Percentiles rank a stretch among this genome's conserved stretches.
Evolutionary conservation across 1,284 basidiomycete species (phyloP).

Genomic region (Fistulinella staudtii): DNA sequence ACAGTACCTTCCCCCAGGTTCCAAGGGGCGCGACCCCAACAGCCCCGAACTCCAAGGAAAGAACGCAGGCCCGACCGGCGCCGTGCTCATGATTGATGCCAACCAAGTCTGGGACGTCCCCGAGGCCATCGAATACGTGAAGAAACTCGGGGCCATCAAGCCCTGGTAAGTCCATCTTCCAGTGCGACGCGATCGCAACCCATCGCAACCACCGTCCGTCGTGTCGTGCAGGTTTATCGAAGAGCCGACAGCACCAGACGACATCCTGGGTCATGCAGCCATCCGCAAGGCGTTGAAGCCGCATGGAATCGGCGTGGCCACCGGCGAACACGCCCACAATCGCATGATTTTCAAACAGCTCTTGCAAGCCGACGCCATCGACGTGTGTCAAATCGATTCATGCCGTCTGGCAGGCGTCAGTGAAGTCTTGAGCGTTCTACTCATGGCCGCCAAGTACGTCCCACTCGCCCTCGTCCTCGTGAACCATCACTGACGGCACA

Average conservation of each 20-base stretch:
- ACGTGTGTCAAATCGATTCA: slow-evolving; percentile 92
- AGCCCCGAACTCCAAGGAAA: slow-evolving; percentile 71
- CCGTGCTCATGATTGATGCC: slow-evolving; percentile 94
- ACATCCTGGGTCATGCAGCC: slow-evolving; percentile 81
- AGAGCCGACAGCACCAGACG: slow-evolving; percentile 92
- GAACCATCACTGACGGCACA: slow-evolving; percentile 8
- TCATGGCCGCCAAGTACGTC: slow-evolving; percentile 86
- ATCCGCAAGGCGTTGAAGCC: slow-evolving; percentile 80
- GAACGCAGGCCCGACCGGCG: slow-evolving; percentile 92
- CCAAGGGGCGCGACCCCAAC: slow-evolving; percentile 58
- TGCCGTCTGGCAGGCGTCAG: slow-evolving; percentile 91
- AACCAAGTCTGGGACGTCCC: slow-evolving; percentile 97
- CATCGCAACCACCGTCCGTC: neutral
- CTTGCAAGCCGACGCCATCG: slow-evolving; percentile 85
- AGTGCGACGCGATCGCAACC: too few relatives aligned
- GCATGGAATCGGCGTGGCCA: slow-evolving; percentile 88
- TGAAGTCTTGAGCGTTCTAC: slow-evolving; percentile 88
- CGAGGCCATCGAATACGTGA: slow-evolving; percentile 90
- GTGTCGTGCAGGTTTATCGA: slow-evolving; percentile 81
- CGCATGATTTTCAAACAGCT: slow-evolving; percentile 98
- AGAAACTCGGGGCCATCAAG: slow-evolving; percentile 73
- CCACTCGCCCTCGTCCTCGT: neutral
- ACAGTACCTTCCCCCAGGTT: slow-evolving; percentile 56
- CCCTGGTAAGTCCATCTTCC: slow-evolving; percentile 62
- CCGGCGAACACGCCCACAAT: slow-evolving; percentile 95